Evolutionary conservation across 192 early-diverging fungal species (phyloP).

Genomic region (Kappamyces sp.): DNA sequence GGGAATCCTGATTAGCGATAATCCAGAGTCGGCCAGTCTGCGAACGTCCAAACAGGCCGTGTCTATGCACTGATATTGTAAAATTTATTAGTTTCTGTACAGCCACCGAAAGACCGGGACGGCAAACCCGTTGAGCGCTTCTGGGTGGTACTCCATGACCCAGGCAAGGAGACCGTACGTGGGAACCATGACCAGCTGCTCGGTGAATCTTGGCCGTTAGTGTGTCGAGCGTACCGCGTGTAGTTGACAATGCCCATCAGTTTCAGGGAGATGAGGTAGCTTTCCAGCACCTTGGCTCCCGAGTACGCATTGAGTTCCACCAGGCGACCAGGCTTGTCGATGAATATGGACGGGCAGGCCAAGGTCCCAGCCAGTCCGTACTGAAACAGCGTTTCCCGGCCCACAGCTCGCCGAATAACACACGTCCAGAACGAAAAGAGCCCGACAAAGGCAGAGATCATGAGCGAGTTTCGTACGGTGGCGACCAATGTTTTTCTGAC

Average conservation of each 20-base stretch:
- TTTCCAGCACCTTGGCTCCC: conserved; percentile 4
- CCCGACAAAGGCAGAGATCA: conserved; percentile 4
- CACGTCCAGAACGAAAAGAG: neutral
- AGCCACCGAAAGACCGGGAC: conserved; percentile 3
- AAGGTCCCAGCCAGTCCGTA: conserved; percentile 8
- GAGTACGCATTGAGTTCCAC: conserved; percentile 9
- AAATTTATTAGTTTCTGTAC: neutral
- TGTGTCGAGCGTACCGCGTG: neutral
- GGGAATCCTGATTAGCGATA: too few species aligned
- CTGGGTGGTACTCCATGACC: conserved; percentile 4
- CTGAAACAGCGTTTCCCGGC: neutral
- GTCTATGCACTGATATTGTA: too few species aligned
- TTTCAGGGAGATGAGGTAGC: neutral
- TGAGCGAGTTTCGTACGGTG: neutral
- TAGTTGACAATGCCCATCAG: neutral
- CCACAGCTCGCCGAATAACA: conserved; percentile 7
- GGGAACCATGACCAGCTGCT: conserved; percentile 8
- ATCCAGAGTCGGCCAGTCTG: too few species aligned
- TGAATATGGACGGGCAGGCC: conserved; percentile 5
- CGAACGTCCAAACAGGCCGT: too few species aligned
- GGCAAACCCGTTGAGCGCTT: conserved; percentile 8
- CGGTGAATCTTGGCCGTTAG: conserved; percentile 1
- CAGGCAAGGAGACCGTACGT: neutral
- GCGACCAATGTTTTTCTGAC: too few species aligned
- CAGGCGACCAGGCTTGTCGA: conserved; percentile 14